phyloP scores from a whole-genome alignment of 441 rosid genomes.

The Jatropha multifida region DNA sequence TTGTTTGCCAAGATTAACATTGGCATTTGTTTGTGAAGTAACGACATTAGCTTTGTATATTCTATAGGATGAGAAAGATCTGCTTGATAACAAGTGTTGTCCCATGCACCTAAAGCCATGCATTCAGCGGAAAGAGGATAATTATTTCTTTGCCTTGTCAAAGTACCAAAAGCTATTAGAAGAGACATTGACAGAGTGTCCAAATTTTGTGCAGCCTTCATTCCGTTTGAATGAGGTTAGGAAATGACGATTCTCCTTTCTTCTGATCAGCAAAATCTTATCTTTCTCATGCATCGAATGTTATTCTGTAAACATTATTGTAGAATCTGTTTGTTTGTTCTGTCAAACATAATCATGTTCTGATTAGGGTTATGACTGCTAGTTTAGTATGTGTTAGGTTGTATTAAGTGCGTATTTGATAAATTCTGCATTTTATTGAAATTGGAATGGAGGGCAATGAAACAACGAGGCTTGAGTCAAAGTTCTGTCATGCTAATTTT shows the following conservation, averaged over 20 bases:
- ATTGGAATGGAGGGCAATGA: no score
- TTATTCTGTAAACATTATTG: neutral
- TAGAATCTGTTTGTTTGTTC: constrained; percentile 2
- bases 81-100: constrained; percentile 69
- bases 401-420: neutral
- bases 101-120: constrained; percentile 90
- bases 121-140: constrained; percentile 78
- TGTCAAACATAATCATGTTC: neutral
- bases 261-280: neutral
- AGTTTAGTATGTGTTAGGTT: neutral
- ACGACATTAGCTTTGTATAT: constrained; percentile 10
- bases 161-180: constrained; percentile 83
- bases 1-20: neutral
- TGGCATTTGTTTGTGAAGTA: neutral
- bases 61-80: constrained; percentile 89
- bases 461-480: neutral
- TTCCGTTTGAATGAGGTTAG: constrained; percentile 86
- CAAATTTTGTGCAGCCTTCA: constrained; percentile 88
- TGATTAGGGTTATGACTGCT: neutral
- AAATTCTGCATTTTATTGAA: neutral
- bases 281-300: neutral
- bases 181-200: constrained; percentile 60
- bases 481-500: neutral
- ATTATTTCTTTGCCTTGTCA: constrained; percentile 87
- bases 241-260: neutral